Evolutionary conservation across 176 grass and related monocot species (phyloP), one percentile per base, ranked within the genome.

Genomic region (Avena sativa): DNA sequence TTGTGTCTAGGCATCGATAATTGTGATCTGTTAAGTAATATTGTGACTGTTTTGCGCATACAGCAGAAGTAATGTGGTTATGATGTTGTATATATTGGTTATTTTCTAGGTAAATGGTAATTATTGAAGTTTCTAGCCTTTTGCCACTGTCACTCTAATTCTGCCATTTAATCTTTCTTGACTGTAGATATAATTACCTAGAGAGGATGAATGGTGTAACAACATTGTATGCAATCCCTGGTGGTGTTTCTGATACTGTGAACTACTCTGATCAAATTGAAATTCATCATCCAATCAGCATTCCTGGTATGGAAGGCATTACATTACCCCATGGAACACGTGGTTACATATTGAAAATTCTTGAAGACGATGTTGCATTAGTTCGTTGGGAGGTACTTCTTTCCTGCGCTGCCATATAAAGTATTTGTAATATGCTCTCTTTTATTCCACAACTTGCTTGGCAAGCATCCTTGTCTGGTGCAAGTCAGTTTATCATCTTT

Each of bases 121-220:
- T 26, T 50, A 12, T 68, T 44, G 0, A 46, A 78, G 60, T 84
- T 44, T 53, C 26, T 53, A 34, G 16, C 26, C 85, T 83, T 3
- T 83, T 85, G 12, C 17, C 59, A 56, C 25, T 58, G 36, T 9
- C 12, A 74, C 56, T 68, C 12, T 53, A 46, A 30, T 85, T n/a
- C 16, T 71, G 40, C 15, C 63, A 50, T 55, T 30, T 36, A 76
- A 61, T 84, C 16, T 60, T 69, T 90, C 70, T 76, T 84, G 13
- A n/a, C 76, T 87, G 53, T 80, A 98, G 95, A 83, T 98, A 91
- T 74, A 94, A 92, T 72, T 98, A 95, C 73, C 86, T 98, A 16
- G 90, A 98, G 81, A 95, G 91, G 79, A 95, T 98, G 93, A 88
- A 89, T 83, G 90, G 93, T 30, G 85, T 98, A 87, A 92, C 93